Base-by-base conservation (phyloP, 352 stramenopile genomes). In the Blastocystis sp. region DNA sequence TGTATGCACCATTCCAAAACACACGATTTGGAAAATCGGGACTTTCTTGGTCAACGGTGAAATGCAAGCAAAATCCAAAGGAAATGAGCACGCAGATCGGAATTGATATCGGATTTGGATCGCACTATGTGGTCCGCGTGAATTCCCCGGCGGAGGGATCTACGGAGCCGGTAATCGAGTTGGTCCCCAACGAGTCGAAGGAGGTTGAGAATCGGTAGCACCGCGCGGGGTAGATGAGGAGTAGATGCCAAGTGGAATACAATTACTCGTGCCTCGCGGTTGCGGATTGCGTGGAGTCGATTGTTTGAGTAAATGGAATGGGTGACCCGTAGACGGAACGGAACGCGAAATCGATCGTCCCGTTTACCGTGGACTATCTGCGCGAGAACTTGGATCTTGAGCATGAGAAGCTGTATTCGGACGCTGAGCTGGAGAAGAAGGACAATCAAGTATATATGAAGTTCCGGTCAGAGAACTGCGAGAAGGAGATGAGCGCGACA, bases 41-140 rank as follows among this genome's bases (percentile, higher is more conserved):
- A 2, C 4, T 11, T 34, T 44, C n/a, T 69, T 69, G 29, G 57
- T 69, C 57, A 69, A 67, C 57, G 14, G 57, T 67, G 1, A 14
- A 67, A 67, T 34, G n/a, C 57, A 44, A n/a, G 57, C 9, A 42
- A 67, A 44, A n/a, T 42, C n/a, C 49, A 65, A 81, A 63, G 44
- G 61, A 63, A 42, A 81, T 81, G 69, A 81, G 53, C 42, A 38
- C 29, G 21, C 16, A 36, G 48, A 64, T 81, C 21, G 69, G 69
- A 29, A 81, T 81, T 81, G 69, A 81, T 63, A 61, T 81, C 8
- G 69, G 69, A 64, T 81, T 81, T 42, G 32, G 51, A 7, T 81
- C 69, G 11, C 69, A 81, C 27, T 24, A 49, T 51, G 69, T 81
- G n/a, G 42, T 24, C 11, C 48, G 34, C 14, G 29, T 48, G 1